Evolutionary conservation across 257 asterid species (phyloP).

Genomic region (Mitragyna speciosa): DNA sequence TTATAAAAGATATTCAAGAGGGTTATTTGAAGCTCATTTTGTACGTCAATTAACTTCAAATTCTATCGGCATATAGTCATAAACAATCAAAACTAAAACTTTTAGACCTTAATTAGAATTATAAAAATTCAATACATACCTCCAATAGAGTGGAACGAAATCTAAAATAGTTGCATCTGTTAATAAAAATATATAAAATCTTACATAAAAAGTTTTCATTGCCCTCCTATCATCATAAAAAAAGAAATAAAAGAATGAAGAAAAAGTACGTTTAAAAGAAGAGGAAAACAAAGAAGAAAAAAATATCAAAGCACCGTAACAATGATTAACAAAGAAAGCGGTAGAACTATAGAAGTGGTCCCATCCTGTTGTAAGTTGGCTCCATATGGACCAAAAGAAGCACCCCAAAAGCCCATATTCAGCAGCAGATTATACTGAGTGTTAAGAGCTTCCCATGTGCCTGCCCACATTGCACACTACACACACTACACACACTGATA

Average conservation of each 20-base stretch:
- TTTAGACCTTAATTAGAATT: background rate
- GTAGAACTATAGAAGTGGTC: background rate
- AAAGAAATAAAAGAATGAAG: background rate
- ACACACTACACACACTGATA: background rate
- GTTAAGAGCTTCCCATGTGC: slow-evolving; percentile 23
- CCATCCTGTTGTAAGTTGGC: slow-evolving; percentile 7
- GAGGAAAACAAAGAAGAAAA: background rate
- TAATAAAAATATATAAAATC: too few relatives aligned
- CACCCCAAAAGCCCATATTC: slow-evolving; percentile 27
- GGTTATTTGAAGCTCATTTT: background rate
- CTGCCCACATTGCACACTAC: slow-evolving; percentile 18
- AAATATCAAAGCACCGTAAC: slow-evolving; percentile 12
- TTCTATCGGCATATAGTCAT: background rate
- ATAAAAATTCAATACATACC: background rate
- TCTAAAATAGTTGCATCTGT: background rate
- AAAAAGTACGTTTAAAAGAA: background rate
- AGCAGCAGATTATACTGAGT: slow-evolving; percentile 9
- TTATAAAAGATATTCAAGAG: background rate
- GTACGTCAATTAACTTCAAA: background rate
- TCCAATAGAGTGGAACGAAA: background rate
- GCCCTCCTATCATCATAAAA: background rate
- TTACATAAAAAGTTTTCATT: background rate
- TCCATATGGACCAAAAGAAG: slow-evolving; percentile 28
- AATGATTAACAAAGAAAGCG: slow-evolving; percentile 17
- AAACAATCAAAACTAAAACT: background rate